Percentiles rank a stretch among this genome's conserved stretches.
Evolutionary conservation across 441 rosid genomes (phyloP).

Genomic region (Erodium trifolium): DNA sequence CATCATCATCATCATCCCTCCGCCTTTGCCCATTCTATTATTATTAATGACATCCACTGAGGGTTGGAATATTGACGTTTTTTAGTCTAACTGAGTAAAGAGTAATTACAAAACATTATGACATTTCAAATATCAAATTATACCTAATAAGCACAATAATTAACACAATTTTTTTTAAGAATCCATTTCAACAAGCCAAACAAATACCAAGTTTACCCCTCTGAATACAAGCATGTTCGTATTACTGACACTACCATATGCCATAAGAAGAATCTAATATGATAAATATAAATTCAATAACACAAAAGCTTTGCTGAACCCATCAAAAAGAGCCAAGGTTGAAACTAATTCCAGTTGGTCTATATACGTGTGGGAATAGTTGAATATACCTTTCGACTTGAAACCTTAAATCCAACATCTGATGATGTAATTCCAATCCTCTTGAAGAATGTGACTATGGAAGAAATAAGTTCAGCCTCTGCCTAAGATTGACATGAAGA

Average conservation of each 20-base stretch:
- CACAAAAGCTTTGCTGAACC: not conserved
- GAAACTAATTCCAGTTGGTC: not conserved
- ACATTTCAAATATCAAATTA: not conserved
- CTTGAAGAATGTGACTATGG: slow-evolving; percentile 69
- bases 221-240: not conserved
- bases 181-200: not conserved
- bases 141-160: not conserved
- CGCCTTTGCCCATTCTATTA: not conserved
- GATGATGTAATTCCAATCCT: slow-evolving; percentile 66
- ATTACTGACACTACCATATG: not conserved
- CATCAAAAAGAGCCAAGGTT: not conserved
- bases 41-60: not conserved
- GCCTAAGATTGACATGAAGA: slow-evolving; percentile 35
- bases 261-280: not conserved
- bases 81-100: not conserved
- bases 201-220: not conserved
- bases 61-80: not conserved
- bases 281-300: not conserved
- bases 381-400: slow-evolving; percentile 69
- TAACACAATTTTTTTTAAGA: not conserved
- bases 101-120: not conserved
- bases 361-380: slow-evolving; percentile 8
- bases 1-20: not conserved
- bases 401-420: slow-evolving; percentile 84
- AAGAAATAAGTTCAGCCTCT: slow-evolving; percentile 85